A percentile compares a stretch with the other conserved stretches of the same genome.
These are phyloP conservation scores for Apiotrichum mycotoxinovorans DNA, from an alignment of 1,284 basidiomycete genomes.

Conservation along the genomic window DNA sequence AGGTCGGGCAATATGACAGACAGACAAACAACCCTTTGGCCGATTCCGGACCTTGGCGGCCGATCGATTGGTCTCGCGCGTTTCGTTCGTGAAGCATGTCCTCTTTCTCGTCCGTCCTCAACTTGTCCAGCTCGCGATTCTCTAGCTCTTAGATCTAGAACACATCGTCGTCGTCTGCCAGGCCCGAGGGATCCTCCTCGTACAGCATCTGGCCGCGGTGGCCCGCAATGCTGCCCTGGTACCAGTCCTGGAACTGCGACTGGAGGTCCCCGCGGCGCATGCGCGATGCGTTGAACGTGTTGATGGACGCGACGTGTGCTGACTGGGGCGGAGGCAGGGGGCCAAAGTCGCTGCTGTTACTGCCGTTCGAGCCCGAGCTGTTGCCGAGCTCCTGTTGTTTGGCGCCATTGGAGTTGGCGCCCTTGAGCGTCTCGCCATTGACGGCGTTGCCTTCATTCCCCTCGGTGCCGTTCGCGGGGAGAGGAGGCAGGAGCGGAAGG, in stretches of 20 bases:
- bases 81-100: too few species aligned
- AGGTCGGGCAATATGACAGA: not conserved
- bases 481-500: not conserved
- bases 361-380: not conserved
- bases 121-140: too few species aligned
- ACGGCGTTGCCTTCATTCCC: not conserved
- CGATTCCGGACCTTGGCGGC: too few species aligned
- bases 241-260: constrained; percentile 16
- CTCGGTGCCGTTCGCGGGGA: not conserved
- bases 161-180: constrained; percentile 19
- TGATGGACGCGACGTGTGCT: not conserved
- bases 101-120: too few species aligned
- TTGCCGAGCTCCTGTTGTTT: not conserved
- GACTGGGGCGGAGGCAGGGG: not conserved
- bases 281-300: constrained; percentile 7
- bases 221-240: constrained; percentile 7
- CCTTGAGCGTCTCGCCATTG: not conserved
- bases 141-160: not conserved
- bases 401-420: not conserved
- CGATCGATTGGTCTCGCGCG: too few species aligned
- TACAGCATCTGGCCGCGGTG: constrained; percentile 9
- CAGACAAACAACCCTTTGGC: not conserved
- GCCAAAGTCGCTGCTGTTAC: constrained; percentile 15
- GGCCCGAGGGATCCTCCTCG: constrained; percentile 11
- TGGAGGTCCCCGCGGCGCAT: constrained; percentile 13